Conservation (phyloP, 176 grass and related monocot genomes). For the Pharus latifolius region DNA sequence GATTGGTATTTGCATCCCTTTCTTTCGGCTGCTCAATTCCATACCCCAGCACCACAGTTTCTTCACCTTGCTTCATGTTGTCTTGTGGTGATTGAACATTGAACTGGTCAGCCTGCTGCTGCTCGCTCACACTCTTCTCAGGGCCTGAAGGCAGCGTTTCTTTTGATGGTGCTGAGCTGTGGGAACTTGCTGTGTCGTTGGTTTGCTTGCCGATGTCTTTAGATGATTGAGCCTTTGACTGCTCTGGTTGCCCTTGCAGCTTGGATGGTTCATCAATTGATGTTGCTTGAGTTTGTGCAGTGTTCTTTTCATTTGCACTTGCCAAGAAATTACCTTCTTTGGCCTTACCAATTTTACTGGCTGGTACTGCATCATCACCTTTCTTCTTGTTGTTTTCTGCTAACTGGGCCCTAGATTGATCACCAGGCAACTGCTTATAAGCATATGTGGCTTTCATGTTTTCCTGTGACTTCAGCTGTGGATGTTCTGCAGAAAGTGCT, state of each 20-base stretch:
- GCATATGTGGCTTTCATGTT: not conserved
- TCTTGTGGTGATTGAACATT: not conserved
- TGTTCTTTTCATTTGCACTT: not conserved
- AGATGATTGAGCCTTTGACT: not conserved
- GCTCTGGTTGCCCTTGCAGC: not conserved
- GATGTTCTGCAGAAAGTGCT: not conserved
- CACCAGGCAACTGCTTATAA: not conserved
- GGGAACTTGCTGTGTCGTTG: not conserved
- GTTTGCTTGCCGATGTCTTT: constrained; percentile 13
- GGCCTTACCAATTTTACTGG: not conserved
- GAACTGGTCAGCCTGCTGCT: constrained; percentile 17
- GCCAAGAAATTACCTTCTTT: not conserved
- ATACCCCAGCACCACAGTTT: not conserved
- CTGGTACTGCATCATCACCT: constrained; percentile 1
- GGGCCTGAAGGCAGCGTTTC: constrained; percentile 8
- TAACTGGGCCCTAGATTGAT: constrained; percentile 1
- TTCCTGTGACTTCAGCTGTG: not conserved
- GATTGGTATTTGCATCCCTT: not conserved
- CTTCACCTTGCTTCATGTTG: constrained; percentile 10
- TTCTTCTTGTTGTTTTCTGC: not conserved
- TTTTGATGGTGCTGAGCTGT: not conserved
- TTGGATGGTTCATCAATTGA: constrained; percentile 2
- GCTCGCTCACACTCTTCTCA: not conserved
- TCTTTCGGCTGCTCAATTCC: constrained; percentile 7
- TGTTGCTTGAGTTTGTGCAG: constrained; percentile 1